A percentile compares a stretch with the other conserved stretches of the same genome.
These are phyloP conservation scores for Ceratonia siliqua DNA, from an alignment of 306 rosid genomes.

Conservation along the genomic window DNA sequence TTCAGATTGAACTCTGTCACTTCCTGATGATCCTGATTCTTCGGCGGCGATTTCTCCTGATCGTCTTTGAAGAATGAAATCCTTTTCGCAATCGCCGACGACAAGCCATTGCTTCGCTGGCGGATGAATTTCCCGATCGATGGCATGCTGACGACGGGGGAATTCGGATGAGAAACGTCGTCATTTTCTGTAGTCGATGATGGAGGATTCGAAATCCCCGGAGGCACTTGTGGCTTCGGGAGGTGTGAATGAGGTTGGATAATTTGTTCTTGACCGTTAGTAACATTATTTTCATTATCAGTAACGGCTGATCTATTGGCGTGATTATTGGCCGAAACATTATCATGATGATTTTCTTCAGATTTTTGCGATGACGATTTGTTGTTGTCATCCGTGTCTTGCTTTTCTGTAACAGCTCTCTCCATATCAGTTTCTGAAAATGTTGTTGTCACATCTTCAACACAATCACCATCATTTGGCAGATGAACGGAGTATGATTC, in stretches of 20 bases:
- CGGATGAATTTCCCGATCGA: conserved; percentile 69
- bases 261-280: background rate
- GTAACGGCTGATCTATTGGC: conserved; percentile 8
- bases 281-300: background rate
- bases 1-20: conserved; percentile 73
- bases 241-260: conserved; percentile 63
- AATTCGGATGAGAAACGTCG: conserved; percentile 19
- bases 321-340: conserved; percentile 19
- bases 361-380: background rate
- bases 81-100: conserved; percentile 58
- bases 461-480: background rate
- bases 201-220: conserved; percentile 25
- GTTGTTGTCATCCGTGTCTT: too few relatives aligned
- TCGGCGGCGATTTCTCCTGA: background rate
- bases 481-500: background rate
- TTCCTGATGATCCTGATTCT: background rate
- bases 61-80: conserved; percentile 56
- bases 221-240: conserved; percentile 72
- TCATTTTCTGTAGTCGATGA: background rate
- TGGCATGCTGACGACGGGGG: conserved; percentile 46
- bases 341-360: background rate
- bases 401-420: too few relatives aligned
- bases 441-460: background rate
- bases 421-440: background rate
- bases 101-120: conserved; percentile 55